Base-by-base conservation (phyloP, 257 asterid species). In the Jacaranda copaia region DNA sequence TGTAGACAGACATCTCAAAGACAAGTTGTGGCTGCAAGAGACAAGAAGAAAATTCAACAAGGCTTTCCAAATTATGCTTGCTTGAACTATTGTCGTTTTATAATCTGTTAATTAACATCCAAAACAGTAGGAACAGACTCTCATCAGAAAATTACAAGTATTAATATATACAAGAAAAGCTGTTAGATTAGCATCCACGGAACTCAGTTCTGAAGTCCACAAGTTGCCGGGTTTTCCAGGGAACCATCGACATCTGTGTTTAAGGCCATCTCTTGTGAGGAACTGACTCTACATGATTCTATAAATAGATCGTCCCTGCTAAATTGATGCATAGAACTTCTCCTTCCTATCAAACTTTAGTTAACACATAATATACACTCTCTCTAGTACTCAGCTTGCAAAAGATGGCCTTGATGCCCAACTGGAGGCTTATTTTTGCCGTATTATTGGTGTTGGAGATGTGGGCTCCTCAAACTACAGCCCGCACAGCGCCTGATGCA, bases 401-500 rank as follows among this genome's bases (percentile, higher is more conserved):
- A 58, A 62, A 63, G 63, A 85, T 85, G 89, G 82, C 85, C 32
- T 73, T 63, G 67, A 48, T 32, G 49, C 20, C 14, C 53, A 40
- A 45, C 43, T 60, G 68, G 73, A 83, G 53, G 58, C 49, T 81
- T 60, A 16, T 74, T 5, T 48, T 81, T 7, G 73, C 55, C 5
- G 75, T 80, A 39, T 7, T 81, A 0, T 3, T 85, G 0, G 75
- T 83, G 8, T 6, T 81, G 62, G 81, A 59, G 42, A 74, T 72
- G 55, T 87, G 81, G 63, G 80, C 55, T 38, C 77, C 63, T 64
- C 79, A 32, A 40, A 32, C 77, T 56, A 38, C 72, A 7, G 85
- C 84, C 0, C 84, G 85, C 13, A 73, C 81, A n/a, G 14, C 77
- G 13, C 78, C 71, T 2, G 85, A 79, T 59, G 77, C 75, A 14